Base-by-base conservation (phyloP, 2,329 filamentous ascomycete species). In the Cercospora zeae-maydis region DNA sequence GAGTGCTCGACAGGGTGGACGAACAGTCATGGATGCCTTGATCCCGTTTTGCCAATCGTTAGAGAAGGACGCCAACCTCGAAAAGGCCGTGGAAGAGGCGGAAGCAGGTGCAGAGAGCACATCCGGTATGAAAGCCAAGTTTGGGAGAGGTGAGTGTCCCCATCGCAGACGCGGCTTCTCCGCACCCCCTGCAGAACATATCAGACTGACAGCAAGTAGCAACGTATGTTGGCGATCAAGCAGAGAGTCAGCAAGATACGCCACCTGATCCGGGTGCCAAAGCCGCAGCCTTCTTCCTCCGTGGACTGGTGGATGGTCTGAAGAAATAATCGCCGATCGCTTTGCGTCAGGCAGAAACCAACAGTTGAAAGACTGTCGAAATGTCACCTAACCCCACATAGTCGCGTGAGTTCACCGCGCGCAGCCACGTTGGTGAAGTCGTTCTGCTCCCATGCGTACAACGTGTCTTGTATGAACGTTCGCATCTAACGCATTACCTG, bases 21-120 rank as follows among this genome's bases (percentile, higher is more conserved):
- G 75, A 47, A 77, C 75, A 2, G 75, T 77, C 31, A 77, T 77
- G 75, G 75, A 76, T 58, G 66, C 73, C 9, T 65, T 77, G 55
- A 77, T 76, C 37, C 75, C 75, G n/a, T 77, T 77, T 53, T 74
- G 71, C 49, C 72, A 76, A 66, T 71, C 67, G 2, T 61, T 77
- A 11, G 68, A 74, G 42, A 64, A 69, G 42, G 63, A 64, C 1
- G 59, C 45, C 11, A 67, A 72, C 34, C 39, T 75, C 13, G 58
- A 52, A 1, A 69, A 69, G 42, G 75, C 75, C 4, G 74, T 76
- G 1, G 31, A 70, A 24, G 74, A 71, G 10, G 74, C 68, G 14
- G 69, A 74, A 54, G 61, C 68, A 21, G 75, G 75, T 4, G 75
- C 74, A 36, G 63, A 74, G 57, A 73, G 66, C 61, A 77, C 75